Conservation (phyloP, 805 yeast species). For the Cyberlindnera petersonii region DNA sequence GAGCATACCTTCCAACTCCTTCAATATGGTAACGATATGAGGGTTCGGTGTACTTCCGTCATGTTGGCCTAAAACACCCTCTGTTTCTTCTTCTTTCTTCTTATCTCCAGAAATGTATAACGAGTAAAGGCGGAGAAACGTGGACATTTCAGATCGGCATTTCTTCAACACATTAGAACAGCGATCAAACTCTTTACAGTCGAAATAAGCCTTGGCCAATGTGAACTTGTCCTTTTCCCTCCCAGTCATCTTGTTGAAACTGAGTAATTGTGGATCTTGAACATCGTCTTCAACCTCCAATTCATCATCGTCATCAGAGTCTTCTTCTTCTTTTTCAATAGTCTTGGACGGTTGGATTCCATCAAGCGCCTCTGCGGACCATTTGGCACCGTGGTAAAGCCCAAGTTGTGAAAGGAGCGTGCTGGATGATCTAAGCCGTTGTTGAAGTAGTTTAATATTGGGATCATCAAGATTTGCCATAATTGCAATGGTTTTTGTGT, state of each 20-base stretch:
- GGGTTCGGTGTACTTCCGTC: slow-evolving; percentile 31
- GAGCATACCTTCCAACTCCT: slow-evolving; percentile 39
- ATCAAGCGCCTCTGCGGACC: slow-evolving; percentile 78
- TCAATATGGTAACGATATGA: slow-evolving; percentile 34
- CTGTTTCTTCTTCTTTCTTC: slow-evolving; percentile 63
- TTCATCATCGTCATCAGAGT: slow-evolving; percentile 24
- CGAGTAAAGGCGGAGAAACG: slow-evolving; percentile 67
- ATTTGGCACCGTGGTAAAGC: slow-evolving; percentile 68
- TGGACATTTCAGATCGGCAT: slow-evolving; percentile 46
- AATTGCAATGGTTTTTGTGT: too few relatives aligned
- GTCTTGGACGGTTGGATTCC: slow-evolving; percentile 40
- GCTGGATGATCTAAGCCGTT: slow-evolving; percentile 34
- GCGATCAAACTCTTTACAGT: slow-evolving; percentile 80
- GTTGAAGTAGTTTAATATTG: slow-evolving; percentile 3
- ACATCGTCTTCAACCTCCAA: slow-evolving; percentile 7
- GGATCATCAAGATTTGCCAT: too few relatives aligned
- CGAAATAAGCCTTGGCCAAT: slow-evolving; percentile 71
- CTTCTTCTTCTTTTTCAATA: neutral
- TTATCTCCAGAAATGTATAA: slow-evolving; percentile 75
- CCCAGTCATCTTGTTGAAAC: slow-evolving; percentile 7
- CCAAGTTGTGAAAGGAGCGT: slow-evolving; percentile 50
- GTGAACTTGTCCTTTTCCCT: slow-evolving; percentile 44
- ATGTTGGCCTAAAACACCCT: slow-evolving; percentile 52
- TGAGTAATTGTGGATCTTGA: neutral
- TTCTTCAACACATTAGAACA: slow-evolving; percentile 56